Base-by-base conservation (phyloP, 192 early-diverging fungal species). In the Coemansia sp. region DNA sequence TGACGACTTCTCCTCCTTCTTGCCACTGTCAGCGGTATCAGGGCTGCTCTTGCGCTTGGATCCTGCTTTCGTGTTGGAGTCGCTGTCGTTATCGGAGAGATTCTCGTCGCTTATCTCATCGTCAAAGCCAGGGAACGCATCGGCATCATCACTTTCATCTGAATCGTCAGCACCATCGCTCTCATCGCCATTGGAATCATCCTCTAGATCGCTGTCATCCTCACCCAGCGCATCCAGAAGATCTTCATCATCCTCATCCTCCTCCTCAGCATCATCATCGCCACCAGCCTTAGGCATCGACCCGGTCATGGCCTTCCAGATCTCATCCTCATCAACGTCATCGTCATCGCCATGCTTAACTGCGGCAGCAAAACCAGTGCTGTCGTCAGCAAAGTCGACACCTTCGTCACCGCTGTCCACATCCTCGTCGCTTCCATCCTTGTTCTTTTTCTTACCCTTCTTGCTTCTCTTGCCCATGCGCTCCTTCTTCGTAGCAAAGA, bases 281-380 rank as follows among this genome's bases (percentile, higher is more conserved):
- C 80, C 88, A 67, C 80, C 83, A 9, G 58, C 84, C 36, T 68
- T 72, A 37, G 90, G 89, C 77, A 90, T 86, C 57, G 85, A 87
- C 37, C 76, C 69, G 43, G 87, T 85, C 92, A 98, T 98, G 8
- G 94, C 96, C 32, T 87, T 70, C 93, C 93, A 95, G 32, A 95
- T 85, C 78, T 95, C 92, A 22, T 95, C 95, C 60, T 97, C 95
- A 26, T 85, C 89, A 49, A 88, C 87, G 11, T 69, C 71, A 32
- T 66, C 71, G 9, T 84, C 83, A 7, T 39, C 63, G 57, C 57
- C 57, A 57, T 16, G 55, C 62, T 75, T 67, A 21, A 73, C 55
- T 0, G 75, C 75, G 32, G 57, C 67, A 39, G 80, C 73, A 61
- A 82, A 77, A 43, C 80, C 80, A 57, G 80, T 77, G 15, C 72